These are phyloP conservation scores for Pichia sp. DNA, from an alignment of 1,139 yeast genomes.

Conservation along the genomic window DNA sequence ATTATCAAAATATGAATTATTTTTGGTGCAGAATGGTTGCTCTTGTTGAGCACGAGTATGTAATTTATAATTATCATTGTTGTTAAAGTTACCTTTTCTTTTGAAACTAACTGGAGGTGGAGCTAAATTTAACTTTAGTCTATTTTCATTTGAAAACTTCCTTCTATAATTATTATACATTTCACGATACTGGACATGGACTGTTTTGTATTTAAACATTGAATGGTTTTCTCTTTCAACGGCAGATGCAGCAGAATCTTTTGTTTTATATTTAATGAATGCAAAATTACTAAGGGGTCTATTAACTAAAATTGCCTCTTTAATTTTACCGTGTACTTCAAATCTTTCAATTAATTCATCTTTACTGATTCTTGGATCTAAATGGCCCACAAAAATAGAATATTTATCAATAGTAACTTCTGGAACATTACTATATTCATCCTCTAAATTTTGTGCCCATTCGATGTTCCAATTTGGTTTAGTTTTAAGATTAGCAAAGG, in stretches of 20 bases:
- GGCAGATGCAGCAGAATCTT: constrained; percentile 75
- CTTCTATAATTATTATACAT: constrained; percentile 36
- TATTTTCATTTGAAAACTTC: constrained; percentile 21
- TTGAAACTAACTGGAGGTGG: constrained; percentile 66
- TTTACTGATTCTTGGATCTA: constrained; percentile 48
- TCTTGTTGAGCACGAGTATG: neutral
- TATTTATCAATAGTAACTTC: constrained; percentile 53
- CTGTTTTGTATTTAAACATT: constrained; percentile 60
- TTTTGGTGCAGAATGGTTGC: constrained; percentile 1
- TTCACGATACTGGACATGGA: constrained; percentile 80
- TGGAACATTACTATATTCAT: constrained; percentile 29
- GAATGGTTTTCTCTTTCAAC: constrained; percentile 79
- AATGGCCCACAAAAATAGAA: constrained; percentile 73
- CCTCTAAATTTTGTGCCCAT: constrained; percentile 80
- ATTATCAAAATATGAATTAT: constrained; percentile 4
- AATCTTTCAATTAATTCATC: constrained; percentile 54
- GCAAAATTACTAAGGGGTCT: constrained; percentile 59
- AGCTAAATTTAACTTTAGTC: constrained; percentile 48
- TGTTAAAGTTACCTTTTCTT: constrained; percentile 15
- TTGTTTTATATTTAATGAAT: constrained; percentile 56
- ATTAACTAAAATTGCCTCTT: constrained; percentile 43
- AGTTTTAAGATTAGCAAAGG: constrained; percentile 64
- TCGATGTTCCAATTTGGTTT: constrained; percentile 51
- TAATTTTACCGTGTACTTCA: constrained; percentile 57
- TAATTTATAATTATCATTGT: neutral